Base-by-base conservation (phyloP, 2,329 filamentous ascomycete species). In the Arthrocladium fulminans region DNA sequence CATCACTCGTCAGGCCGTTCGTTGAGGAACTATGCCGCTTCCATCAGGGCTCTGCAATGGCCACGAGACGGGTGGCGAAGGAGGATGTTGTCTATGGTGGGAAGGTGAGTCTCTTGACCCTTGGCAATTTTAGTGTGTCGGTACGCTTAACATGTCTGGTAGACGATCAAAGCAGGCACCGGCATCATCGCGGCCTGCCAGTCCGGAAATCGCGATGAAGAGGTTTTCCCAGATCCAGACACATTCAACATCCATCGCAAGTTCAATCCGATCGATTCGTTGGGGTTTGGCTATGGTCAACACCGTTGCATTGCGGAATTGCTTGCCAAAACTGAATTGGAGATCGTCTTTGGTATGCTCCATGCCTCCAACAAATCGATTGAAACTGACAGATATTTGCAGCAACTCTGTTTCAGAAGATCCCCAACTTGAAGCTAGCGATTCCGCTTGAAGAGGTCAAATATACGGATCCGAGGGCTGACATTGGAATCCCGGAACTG, bases 11-110 rank as follows among this genome's bases (percentile, higher is more conserved):
- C 1, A 56, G 47, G 2, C 48, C 54, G 0, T 74, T 76, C 35
- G 71, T 76, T 0, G 66, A 72, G 37, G 73, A 76, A 57, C 63
- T 75, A 1, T 73, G 69, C 52, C 64, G 73, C 5, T 75, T 63
- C 52, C 71, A 75, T 52, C 73, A 70, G 0, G 69, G 66, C 0
- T 73, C 69, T 1, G 66, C 72, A 1, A 59, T 75, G 48, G 71
- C 71, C 0, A 73, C 72, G 27, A 69, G 70, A 47, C 62, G 73
- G 12, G 70, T 70, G 1, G 71, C 72, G 4, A 73, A 73, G 54
- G 69, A 65, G 15, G 71, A 74, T 47, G 60, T 74, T 19, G 62
- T 64, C 29, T 58, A 74, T 19, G 67, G 67, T 2, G 71, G 68
- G 8, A 66, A 69, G 59, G 47, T 51, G 10, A 70, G 71, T 54